Evolutionary conservation across 2,329 filamentous ascomycete species (phyloP).

Genomic region (Dactylellina sp.): DNA sequence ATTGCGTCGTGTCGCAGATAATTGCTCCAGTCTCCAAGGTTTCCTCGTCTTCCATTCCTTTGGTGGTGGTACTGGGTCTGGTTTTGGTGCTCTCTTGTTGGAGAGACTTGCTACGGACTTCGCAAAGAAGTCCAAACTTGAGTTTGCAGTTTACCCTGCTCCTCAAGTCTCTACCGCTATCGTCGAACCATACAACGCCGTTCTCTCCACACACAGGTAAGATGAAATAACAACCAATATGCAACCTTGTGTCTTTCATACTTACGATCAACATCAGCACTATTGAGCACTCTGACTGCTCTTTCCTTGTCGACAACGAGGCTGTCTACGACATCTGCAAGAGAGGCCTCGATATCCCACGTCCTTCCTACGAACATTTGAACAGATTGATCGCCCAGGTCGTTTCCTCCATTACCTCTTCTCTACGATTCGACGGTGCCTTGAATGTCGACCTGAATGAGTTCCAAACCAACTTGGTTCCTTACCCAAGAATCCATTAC

Average conservation of each 20-base stretch:
- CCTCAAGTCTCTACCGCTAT: slow-evolving; percentile 75
- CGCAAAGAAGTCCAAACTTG: slow-evolving; percentile 76
- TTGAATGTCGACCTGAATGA: slow-evolving; percentile 77
- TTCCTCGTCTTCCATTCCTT: slow-evolving; percentile 78
- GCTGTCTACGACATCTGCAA: slow-evolving; percentile 77
- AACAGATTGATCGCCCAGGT: slow-evolving; percentile 76
- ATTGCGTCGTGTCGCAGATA: slow-evolving; percentile 75
- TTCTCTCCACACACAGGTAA: slow-evolving; percentile 67
- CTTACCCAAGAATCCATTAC: slow-evolving; percentile 76
- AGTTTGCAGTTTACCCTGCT: slow-evolving; percentile 75
- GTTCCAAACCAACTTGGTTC: slow-evolving; percentile 77
- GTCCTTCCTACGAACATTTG: slow-evolving; percentile 74
- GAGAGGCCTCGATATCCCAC: slow-evolving; percentile 73
- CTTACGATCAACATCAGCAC: slow-evolving; percentile 67
- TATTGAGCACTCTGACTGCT: slow-evolving; percentile 76
- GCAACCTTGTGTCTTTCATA: slow-evolving; percentile 54
- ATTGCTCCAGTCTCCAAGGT: slow-evolving; percentile 74
- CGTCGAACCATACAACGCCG: slow-evolving; percentile 76
- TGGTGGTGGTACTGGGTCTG: slow-evolving; percentile 75
- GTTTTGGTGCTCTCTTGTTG: slow-evolving; percentile 74
- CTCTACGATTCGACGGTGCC: slow-evolving; percentile 74
- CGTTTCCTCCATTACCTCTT: slow-evolving; percentile 75
- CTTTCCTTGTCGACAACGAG: slow-evolving; percentile 76
- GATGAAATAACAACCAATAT: background rate
- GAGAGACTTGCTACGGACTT: slow-evolving; percentile 75